Conservation (phyloP, 208 protist species). For the Trichomonas vaginalis region DNA sequence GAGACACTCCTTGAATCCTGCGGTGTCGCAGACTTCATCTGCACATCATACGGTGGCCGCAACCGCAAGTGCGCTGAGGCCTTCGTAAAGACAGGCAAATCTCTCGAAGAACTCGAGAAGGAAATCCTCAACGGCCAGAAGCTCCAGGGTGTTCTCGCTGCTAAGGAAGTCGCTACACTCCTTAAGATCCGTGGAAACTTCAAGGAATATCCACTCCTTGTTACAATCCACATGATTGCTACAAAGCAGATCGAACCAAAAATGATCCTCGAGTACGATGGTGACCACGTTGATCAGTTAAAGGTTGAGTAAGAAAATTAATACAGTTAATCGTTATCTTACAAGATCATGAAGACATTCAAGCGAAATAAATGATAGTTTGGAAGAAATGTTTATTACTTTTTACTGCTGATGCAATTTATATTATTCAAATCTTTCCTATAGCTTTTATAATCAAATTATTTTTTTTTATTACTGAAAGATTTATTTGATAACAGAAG, state of each 20-base stretch:
- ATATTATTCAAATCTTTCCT: too few relatives aligned
- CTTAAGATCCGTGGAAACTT: neutral
- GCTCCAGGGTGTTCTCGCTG: slow-evolving; percentile 44
- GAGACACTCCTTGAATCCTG: slow-evolving; percentile 31
- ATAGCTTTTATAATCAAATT: too few relatives aligned
- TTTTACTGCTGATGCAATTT: too few relatives aligned
- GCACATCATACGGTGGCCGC: slow-evolving; percentile 41
- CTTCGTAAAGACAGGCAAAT: slow-evolving; percentile 36
- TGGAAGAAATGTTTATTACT: too few relatives aligned
- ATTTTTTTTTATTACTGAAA: too few relatives aligned
- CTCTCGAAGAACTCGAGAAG: slow-evolving; percentile 37
- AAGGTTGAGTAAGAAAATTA: too few relatives aligned
- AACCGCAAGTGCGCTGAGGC: slow-evolving; percentile 45
- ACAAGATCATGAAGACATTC: too few relatives aligned
- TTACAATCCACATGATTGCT: neutral
- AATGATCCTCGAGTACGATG: neutral
- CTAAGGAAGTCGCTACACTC: slow-evolving; percentile 33
- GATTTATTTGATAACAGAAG: too few relatives aligned
- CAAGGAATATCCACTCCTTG: neutral
- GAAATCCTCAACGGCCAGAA: slow-evolving; percentile 47
- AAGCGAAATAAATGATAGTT: too few relatives aligned
- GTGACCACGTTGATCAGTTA: neutral
- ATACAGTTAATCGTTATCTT: too few relatives aligned
- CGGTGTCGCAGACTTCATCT: slow-evolving; percentile 34
- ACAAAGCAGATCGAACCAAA: neutral